phyloP scores from a whole-genome alignment of 1,284 basidiomycete species.

The Apiotrichum montevideense region DNA sequence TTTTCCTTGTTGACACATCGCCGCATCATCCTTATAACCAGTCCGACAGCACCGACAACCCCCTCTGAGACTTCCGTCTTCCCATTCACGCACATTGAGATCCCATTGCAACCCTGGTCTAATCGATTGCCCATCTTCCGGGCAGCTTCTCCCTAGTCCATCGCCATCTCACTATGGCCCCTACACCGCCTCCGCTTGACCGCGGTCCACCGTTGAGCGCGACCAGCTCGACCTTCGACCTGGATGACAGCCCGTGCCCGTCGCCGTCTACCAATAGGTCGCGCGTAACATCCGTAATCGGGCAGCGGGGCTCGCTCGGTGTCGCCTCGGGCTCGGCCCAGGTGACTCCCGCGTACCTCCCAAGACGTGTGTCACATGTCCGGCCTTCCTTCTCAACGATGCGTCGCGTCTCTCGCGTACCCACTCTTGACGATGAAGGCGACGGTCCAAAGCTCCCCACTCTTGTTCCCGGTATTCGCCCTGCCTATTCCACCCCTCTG shows the following conservation, averaged over 20 bases:
- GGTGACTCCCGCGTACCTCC: not conserved
- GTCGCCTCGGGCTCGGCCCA: not conserved
- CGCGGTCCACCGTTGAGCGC: not conserved
- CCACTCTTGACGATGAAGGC: constrained; percentile 20
- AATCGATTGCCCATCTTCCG: too few species aligned
- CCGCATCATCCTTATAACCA: too few species aligned
- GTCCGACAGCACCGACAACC: too few species aligned
- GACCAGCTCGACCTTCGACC: constrained; percentile 1
- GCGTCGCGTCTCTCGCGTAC: constrained; percentile 8
- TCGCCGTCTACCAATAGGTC: not conserved
- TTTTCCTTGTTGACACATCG: too few species aligned
- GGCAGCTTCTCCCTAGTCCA: too few species aligned
- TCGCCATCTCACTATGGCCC: not conserved
- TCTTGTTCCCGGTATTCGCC: constrained; percentile 44
- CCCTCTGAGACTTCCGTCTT: too few species aligned
- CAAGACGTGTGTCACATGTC: constrained; percentile 2
- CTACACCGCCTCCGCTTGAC: not conserved
- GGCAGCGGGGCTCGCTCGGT: constrained; percentile 5
- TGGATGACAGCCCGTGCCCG: constrained; percentile 3
- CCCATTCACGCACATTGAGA: too few species aligned
- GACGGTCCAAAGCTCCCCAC: constrained; percentile 38
- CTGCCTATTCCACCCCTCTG: constrained; percentile 60
- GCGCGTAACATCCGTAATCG: not conserved
- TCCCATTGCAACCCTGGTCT: too few species aligned
- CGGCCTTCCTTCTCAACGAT: constrained; percentile 12